A percentile compares a stretch with the other conserved stretches of the same genome.
These are phyloP conservation scores for Pseudomassariella vexata DNA, from an alignment of 2,329 filamentous ascomycete species.

Conservation along the genomic window DNA sequence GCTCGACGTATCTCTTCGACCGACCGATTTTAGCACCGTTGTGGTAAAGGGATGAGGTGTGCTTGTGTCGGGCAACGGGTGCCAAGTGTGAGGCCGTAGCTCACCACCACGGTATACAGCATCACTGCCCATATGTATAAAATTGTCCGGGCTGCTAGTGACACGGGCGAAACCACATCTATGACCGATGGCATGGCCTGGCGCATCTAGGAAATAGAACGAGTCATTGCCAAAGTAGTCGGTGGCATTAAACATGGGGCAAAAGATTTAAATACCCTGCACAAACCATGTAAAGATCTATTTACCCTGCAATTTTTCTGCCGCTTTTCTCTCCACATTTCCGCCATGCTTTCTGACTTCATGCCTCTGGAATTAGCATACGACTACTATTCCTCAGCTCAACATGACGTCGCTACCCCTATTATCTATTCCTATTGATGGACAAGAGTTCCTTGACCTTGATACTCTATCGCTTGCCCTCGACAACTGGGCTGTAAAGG, in stretches of 20 bases:
- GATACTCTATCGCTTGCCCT: no score
- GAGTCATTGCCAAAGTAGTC: conserved; percentile 28
- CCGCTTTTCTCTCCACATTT: no score
- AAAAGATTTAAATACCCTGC: no score
- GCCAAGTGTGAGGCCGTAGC: conserved; percentile 26
- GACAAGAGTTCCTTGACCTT: no score
- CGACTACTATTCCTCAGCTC: no score
- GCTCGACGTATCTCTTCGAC: conserved; percentile 32
- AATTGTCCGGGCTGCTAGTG: conserved; percentile 23
- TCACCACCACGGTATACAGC: conserved; percentile 33
- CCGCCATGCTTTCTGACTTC: no score
- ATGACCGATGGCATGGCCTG: conserved; percentile 25
- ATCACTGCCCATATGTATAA: conserved; percentile 37
- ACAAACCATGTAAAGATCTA: no score
- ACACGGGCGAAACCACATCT: conserved; percentile 32
- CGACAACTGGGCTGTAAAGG: no score
- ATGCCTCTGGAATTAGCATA: no score
- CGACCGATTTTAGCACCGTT: conserved; percentile 22
- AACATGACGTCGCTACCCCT: no score
- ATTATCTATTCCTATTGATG: no score
- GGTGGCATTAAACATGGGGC: conserved; percentile 19
- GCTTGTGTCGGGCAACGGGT: conserved; percentile 28
- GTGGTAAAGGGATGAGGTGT: conserved; percentile 33
- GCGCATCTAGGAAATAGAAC: conserved; percentile 27
- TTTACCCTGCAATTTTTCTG: no score